Percentiles rank a stretch among this genome's conserved stretches.
These are phyloP conservation scores for Mallotus nudiflorus DNA, from an alignment of 345 rosid species.

Conservation along the genomic window DNA sequence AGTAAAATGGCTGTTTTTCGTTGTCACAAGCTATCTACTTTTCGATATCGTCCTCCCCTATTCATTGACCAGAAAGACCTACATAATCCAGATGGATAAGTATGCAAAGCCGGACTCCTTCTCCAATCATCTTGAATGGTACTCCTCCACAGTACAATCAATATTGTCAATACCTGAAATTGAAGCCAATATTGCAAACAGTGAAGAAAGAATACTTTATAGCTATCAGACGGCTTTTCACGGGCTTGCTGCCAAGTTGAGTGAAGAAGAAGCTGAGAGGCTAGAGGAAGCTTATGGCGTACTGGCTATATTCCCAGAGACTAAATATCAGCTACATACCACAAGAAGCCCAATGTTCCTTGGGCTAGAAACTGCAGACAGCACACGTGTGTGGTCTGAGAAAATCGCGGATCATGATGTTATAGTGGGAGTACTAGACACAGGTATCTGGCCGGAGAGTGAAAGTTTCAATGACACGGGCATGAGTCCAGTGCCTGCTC, in stretches of 20 bases:
- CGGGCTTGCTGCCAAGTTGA: slow-evolving; percentile 28
- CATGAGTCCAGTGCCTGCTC: slow-evolving; percentile 24
- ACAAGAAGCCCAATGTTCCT: slow-evolving; percentile 34
- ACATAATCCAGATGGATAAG: slow-evolving; percentile 83
- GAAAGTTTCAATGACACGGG: slow-evolving; percentile 35
- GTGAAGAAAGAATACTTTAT: slow-evolving; percentile 50
- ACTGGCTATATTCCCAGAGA: slow-evolving; percentile 26
- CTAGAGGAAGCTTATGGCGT: slow-evolving; percentile 28
- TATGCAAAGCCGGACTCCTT: slow-evolving; percentile 68
- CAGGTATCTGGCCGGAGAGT: slow-evolving; percentile 35
- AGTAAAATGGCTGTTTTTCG: slow-evolving; percentile 44
- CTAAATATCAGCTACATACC: slow-evolving; percentile 28
- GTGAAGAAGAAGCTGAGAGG: slow-evolving; percentile 28
- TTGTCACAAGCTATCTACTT: slow-evolving; percentile 29
- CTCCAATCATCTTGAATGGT: slow-evolving; percentile 67
- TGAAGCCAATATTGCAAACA: slow-evolving; percentile 35
- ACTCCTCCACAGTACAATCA: slow-evolving; percentile 61
- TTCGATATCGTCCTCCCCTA: slow-evolving; percentile 33
- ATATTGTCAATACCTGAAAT: slow-evolving; percentile 30
- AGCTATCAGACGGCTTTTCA: slow-evolving; percentile 30
- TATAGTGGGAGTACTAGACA: slow-evolving; percentile 31
- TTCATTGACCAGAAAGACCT: slow-evolving; percentile 50
- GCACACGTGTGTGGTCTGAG: slow-evolving; percentile 20
- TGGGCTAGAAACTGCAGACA: slow-evolving; percentile 24
- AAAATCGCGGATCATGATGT: slow-evolving; percentile 24